A percentile compares a stretch with the other conserved stretches of the same genome.
These are phyloP conservation scores for Hypericum perforatum DNA, from an alignment of 345 rosid species.

Conservation along the genomic window DNA sequence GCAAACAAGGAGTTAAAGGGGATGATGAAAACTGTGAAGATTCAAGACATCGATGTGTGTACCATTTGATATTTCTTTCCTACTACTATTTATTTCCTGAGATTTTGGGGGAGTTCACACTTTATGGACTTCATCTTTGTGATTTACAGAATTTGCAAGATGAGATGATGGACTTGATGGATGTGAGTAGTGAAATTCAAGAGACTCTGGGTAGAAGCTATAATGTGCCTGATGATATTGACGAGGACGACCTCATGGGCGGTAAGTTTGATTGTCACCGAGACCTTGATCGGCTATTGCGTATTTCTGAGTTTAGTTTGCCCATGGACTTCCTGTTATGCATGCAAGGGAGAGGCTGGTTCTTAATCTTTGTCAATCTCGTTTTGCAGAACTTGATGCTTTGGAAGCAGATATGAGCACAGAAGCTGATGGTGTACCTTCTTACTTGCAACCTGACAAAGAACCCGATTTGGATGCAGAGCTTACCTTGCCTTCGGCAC, in stretches of 20 bases:
- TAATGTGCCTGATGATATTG: slow-evolving; percentile 91
- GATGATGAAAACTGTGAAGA: slow-evolving; percentile 98
- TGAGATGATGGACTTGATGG: slow-evolving; percentile 99
- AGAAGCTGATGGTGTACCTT: slow-evolving; percentile 79
- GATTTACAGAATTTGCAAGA: slow-evolving; percentile 79
- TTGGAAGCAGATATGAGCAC: slow-evolving; percentile 96
- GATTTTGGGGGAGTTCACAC: slow-evolving; percentile 6
- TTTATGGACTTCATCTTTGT: slow-evolving; percentile 7
- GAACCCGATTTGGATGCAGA: slow-evolving; percentile 65
- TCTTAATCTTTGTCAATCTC: not conserved
- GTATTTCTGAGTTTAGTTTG: no score
- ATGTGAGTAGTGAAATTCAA: slow-evolving; percentile 88
- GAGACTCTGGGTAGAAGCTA: slow-evolving; percentile 94
- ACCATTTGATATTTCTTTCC: not conserved
- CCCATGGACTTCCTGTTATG: no score
- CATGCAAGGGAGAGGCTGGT: not conserved
- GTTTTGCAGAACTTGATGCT: slow-evolving; percentile 79
- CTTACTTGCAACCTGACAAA: slow-evolving; percentile 90
- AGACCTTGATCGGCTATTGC: no score
- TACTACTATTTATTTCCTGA: not conserved
- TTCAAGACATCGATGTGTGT: slow-evolving; percentile 85
- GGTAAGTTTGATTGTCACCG: slow-evolving; percentile 35
- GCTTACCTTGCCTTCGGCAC: slow-evolving; percentile 80
- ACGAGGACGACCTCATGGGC: slow-evolving; percentile 96
- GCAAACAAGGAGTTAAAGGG: slow-evolving; percentile 99